Conservation (phyloP, 768 basidiomycete genomes). For the Hygrocybe punicea region DNA sequence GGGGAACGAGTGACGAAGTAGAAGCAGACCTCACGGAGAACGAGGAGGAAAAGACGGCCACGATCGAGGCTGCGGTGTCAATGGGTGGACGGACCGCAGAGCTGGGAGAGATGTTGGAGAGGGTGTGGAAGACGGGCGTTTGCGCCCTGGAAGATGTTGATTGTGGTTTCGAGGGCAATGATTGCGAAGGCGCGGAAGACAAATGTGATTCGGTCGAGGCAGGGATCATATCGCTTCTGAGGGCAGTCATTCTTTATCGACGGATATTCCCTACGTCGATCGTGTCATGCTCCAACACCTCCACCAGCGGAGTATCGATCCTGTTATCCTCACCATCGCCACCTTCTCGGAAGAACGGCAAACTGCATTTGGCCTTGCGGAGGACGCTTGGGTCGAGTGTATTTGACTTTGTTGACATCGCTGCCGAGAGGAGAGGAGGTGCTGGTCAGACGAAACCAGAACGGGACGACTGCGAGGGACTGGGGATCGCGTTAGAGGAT, state of each 20-base stretch:
- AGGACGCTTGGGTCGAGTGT: slow-evolving; percentile 52
- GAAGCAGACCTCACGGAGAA: slow-evolving; percentile 24
- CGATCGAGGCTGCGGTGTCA: slow-evolving; percentile 57
- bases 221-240: slow-evolving; percentile 53
- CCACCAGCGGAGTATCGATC: slow-evolving; percentile 28
- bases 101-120: slow-evolving; percentile 55
- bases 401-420: slow-evolving; percentile 30
- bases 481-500: slow-evolving; percentile 49
- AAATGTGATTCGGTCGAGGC: slow-evolving; percentile 37
- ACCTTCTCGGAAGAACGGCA: slow-evolving; percentile 44
- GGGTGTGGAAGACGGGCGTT: slow-evolving; percentile 47
- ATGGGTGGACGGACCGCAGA: slow-evolving; percentile 57
- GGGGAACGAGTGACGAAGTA: slow-evolving; percentile 33
- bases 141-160: slow-evolving; percentile 27
- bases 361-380: slow-evolving; percentile 45
- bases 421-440: slow-evolving; percentile 24
- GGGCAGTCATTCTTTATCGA: slow-evolving; percentile 58
- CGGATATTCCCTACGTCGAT: slow-evolving; percentile 49
- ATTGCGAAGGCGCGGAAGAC: slow-evolving; percentile 19
- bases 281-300: not conserved
- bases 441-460: slow-evolving; percentile 32
- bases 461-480: not conserved
- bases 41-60: slow-evolving; percentile 43
- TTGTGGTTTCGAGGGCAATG: slow-evolving; percentile 13
- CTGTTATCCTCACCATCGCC: slow-evolving; percentile 61